Evolutionary conservation across 371 early-diverging fungal species (phyloP).

Genomic region (Nematocida sp.): DNA sequence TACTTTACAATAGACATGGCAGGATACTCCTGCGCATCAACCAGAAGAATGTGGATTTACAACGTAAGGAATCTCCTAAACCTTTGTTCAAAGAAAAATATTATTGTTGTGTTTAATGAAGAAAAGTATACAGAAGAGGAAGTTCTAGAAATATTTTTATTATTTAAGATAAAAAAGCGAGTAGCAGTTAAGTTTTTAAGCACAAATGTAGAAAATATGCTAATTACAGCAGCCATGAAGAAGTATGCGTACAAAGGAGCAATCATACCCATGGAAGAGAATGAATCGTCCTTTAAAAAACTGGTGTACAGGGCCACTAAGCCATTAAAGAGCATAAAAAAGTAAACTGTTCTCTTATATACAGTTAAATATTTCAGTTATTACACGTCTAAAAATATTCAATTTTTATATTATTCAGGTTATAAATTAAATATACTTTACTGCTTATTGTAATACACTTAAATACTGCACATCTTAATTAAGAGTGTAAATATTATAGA

Average conservation of each 20-base stretch:
- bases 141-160: slow-evolving; percentile 17
- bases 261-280: slow-evolving; percentile 10
- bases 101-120: neutral
- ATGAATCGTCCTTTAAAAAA: slow-evolving; percentile 29
- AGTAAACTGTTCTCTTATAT: neutral
- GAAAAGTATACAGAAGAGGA: slow-evolving; percentile 1
- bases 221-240: slow-evolving; percentile 38
- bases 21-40: neutral
- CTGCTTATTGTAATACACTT: too few species aligned
- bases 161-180: slow-evolving; percentile 40
- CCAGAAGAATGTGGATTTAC: slow-evolving; percentile 27
- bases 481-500: too few species aligned
- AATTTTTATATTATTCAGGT: too few species aligned
- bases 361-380: neutral
- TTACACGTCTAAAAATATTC: too few species aligned
- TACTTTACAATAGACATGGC: slow-evolving; percentile 38
- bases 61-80: slow-evolving; percentile 43
- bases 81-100: slow-evolving; percentile 27
- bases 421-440: too few species aligned
- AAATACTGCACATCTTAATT: too few species aligned
- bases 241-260: slow-evolving; percentile 43
- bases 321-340: slow-evolving; percentile 1
- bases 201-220: slow-evolving; percentile 40
- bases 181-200: slow-evolving; percentile 1
- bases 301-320: slow-evolving; percentile 41